phyloP scores from a whole-genome alignment of 306 rosid species.

The Gleditsia sinensis region DNA sequence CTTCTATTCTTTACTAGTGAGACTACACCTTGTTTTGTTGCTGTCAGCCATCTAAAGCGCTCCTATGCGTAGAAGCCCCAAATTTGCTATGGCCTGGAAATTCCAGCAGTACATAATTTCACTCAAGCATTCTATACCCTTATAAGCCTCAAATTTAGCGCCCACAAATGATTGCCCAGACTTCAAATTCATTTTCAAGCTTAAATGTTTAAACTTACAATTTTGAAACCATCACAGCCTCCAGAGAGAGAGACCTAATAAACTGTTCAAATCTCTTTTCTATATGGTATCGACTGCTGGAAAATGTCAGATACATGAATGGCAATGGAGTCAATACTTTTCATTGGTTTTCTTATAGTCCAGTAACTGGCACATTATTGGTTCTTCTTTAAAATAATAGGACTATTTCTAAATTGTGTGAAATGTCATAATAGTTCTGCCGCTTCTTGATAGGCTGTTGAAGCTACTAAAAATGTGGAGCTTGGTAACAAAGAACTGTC shows the following conservation, averaged over 20 bases:
- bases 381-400: neutral
- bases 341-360: neutral
- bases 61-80: neutral
- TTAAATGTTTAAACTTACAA: neutral
- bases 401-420: neutral
- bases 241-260: neutral
- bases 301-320: neutral
- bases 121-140: neutral
- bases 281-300: neutral
- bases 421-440: slow-evolving; percentile 13
- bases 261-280: neutral
- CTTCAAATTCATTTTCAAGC: neutral
- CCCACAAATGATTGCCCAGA: neutral
- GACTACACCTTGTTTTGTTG: neutral
- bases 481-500: slow-evolving; percentile 93
- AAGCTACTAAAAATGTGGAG: slow-evolving; percentile 88
- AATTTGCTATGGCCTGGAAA: neutral
- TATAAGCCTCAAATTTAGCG: neutral
- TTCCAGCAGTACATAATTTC: neutral
- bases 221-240: neutral
- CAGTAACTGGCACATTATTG: neutral
- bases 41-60: neutral
- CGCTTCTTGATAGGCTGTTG: slow-evolving; percentile 72
- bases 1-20: neutral
- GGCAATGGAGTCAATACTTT: neutral